phyloP scores from a whole-genome alignment of 1,284 basidiomycete species.

The Schizophyllum amplum region DNA sequence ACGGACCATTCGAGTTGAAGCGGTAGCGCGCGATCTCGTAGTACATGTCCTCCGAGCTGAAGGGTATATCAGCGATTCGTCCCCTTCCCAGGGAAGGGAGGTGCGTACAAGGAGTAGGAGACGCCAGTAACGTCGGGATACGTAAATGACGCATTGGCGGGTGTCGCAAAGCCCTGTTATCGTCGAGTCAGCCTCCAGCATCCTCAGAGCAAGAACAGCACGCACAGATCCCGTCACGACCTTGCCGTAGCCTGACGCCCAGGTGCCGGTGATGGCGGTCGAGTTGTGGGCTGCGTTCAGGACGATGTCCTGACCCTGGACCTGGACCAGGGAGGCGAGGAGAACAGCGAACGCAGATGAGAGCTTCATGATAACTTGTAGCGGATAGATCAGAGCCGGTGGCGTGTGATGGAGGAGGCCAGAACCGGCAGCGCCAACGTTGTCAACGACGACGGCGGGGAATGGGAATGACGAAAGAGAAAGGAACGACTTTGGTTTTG shows the following conservation, averaged over 20 bases:
- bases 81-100: neutral
- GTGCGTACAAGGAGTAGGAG: slow-evolving; percentile 79
- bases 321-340: slow-evolving; percentile 33
- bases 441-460: too few species aligned
- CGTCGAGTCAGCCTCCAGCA: neutral
- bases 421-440: too few species aligned
- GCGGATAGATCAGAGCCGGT: too few species aligned
- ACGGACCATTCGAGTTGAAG: slow-evolving; percentile 72
- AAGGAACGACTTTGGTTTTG: too few species aligned
- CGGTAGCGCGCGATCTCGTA: slow-evolving; percentile 88
- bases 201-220: slow-evolving; percentile 19
- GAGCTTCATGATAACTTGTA: too few species aligned
- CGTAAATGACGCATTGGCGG: slow-evolving; percentile 69
- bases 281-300: slow-evolving; percentile 41
- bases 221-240: slow-evolving; percentile 82
- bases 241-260: slow-evolving; percentile 70
- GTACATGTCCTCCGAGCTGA: slow-evolving; percentile 61
- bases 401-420: too few species aligned
- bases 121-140: slow-evolving; percentile 81
- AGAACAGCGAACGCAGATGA: neutral
- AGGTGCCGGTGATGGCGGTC: slow-evolving; percentile 70
- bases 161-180: slow-evolving; percentile 74
- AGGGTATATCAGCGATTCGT: slow-evolving; percentile 2
- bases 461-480: too few species aligned
- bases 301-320: slow-evolving; percentile 25